Percentiles rank a stretch among this genome's conserved stretches.
Evolutionary conservation across 495 filamentous ascomycete species (phyloP).

Genomic region (Choiromyces venosus): DNA sequence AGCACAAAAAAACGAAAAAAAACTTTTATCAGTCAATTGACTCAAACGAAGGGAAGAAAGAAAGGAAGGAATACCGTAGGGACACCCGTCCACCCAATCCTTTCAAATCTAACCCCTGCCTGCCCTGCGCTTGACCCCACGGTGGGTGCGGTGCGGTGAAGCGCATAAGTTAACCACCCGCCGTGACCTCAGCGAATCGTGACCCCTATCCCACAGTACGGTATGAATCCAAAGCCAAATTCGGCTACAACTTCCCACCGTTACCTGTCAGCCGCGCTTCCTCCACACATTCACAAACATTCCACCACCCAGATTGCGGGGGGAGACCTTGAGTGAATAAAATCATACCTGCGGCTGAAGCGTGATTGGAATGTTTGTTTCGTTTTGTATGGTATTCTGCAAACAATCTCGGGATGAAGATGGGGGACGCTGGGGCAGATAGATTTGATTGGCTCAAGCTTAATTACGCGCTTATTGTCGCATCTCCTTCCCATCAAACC

Average conservation of each 20-base stretch:
- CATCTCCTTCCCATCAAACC: too few relatives aligned
- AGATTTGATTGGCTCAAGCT: too few relatives aligned
- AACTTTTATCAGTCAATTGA: background rate
- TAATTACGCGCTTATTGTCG: too few relatives aligned
- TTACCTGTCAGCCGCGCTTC: background rate
- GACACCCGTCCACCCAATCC: background rate
- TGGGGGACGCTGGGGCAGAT: too few relatives aligned
- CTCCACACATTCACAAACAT: background rate
- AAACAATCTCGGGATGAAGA: too few relatives aligned
- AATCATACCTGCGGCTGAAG: too few relatives aligned
- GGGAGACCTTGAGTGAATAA: too few relatives aligned
- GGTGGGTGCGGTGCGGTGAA: background rate
- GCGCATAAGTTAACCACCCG: background rate
- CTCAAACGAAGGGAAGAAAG: too few relatives aligned
- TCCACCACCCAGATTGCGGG: too few relatives aligned
- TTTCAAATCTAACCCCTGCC: slow-evolving; percentile 2
- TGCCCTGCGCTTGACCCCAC: background rate
- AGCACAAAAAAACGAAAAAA: background rate
- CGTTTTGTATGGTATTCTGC: too few relatives aligned
- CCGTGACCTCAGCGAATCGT: background rate
- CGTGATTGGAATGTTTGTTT: too few relatives aligned
- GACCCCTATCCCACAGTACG: background rate
- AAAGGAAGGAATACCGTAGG: background rate
- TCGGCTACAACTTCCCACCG: background rate
- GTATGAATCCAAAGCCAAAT: too few relatives aligned